Evolutionary conservation across 495 filamentous ascomycete genomes (phyloP), one percentile per base, ranked within the genome.

Genomic region (Penicillium verhagenii): DNA sequence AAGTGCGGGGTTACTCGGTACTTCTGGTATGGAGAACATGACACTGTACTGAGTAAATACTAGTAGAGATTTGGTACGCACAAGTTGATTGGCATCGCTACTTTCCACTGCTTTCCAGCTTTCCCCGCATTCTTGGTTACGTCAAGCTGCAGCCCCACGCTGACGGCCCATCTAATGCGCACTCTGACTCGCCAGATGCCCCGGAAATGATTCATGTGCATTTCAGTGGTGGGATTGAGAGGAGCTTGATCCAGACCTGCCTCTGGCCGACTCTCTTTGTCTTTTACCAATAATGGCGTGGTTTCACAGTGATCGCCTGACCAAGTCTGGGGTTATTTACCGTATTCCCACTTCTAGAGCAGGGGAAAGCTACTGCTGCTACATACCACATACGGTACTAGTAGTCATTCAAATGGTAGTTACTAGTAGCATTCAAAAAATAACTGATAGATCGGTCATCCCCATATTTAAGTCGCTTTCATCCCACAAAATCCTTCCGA

Each of bases 91-190:
- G n/a, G n/a, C 5, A 18, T 25, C 16, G 26, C 26, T 46, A 38
- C 5, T 19, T 20, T 14, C 23, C 40, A 52, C 53, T 50, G 53
- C 50, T 44, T 25, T 55, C 37, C 38, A 65, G 64, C 64, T 64
- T 64, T 61, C 64, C 64, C 64, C 64, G 64, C 64, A 67, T 64
- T 59, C n/a, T 21, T 20, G 29, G 38, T 55, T 66, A 66, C 63
- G 56, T 66, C 59, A 63, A 58, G 31, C 31, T 48, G 42, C 50
- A 26, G 20, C 33, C 31, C 26, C 44, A 20, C 21, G 35, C 21
- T 48, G n/a, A n/a, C n/a, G n/a, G n/a, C n/a, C 29, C 16, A 28
- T 4, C 7, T 44, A 8, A 4, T 25, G 7, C 20, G 19, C 44
- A 16, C 23, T 47, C 6, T 11, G 5, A 16, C 26, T 29, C 23